A percentile compares a stretch with the other conserved stretches of the same genome.
Evolutionary conservation across 805 yeast species (phyloP).

Genomic region (Nakazawaea populi): DNA sequence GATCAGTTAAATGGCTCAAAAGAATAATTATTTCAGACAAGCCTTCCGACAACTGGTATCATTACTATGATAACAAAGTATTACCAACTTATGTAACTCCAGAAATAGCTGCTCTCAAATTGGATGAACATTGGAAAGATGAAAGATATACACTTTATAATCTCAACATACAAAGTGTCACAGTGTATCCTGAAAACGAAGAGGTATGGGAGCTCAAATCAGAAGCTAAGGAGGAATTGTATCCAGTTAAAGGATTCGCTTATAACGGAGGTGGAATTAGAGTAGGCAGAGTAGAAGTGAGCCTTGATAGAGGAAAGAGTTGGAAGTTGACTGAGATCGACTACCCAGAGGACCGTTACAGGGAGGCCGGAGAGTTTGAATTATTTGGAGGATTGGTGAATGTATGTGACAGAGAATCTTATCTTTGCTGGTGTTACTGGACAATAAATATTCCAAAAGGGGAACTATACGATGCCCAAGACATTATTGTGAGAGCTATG

Average conservation of each 20-base stretch:
- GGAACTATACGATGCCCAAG: constrained; percentile 19
- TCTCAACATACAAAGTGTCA: constrained; percentile 27
- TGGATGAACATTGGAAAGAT: constrained; percentile 30
- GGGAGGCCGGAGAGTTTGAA: constrained; percentile 24
- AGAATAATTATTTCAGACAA: constrained; percentile 21
- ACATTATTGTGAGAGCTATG: constrained; percentile 29
- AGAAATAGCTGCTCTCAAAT: constrained; percentile 23
- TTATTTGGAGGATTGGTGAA: constrained; percentile 28
- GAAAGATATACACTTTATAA: constrained; percentile 30
- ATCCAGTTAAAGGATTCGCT: constrained; percentile 26
- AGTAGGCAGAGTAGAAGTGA: constrained; percentile 27
- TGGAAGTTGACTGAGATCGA: constrained; percentile 25
- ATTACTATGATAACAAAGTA: constrained; percentile 29
- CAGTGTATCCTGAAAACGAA: constrained; percentile 25
- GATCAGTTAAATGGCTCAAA: constrained; percentile 32
- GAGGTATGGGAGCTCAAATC: constrained; percentile 14
- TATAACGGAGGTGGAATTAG: constrained; percentile 31
- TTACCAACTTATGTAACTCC: constrained; percentile 30
- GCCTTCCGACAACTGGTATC: constrained; percentile 31
- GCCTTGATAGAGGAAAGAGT: constrained; percentile 24
- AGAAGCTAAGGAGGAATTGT: constrained; percentile 12
- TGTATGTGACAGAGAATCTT: constrained; percentile 26
- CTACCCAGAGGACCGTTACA: constrained; percentile 27
- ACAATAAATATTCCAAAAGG: constrained; percentile 17
- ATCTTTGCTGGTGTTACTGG: constrained; percentile 32